These are phyloP conservation scores for Schizothecium vesticola DNA, from an alignment of 495 filamentous ascomycete species.

Conservation along the genomic window DNA sequence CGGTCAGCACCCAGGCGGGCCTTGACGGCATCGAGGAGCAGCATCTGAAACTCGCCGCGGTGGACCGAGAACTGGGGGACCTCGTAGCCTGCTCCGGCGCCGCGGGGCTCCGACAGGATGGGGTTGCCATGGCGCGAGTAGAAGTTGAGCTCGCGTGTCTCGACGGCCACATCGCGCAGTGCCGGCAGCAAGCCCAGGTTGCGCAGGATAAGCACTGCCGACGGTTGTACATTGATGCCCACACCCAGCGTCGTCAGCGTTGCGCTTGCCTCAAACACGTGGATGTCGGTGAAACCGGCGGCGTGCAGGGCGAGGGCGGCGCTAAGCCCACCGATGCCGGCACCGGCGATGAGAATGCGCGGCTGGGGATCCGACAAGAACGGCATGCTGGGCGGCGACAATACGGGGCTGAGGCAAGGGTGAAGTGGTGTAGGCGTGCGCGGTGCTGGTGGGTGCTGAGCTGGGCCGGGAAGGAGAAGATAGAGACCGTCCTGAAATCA, in stretches of 20 bases:
- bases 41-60: constrained; percentile 16
- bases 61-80: constrained; percentile 17
- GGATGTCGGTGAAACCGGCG: constrained; percentile 15
- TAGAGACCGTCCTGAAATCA: not conserved
- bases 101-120: constrained; percentile 17
- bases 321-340: constrained; percentile 16
- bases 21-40: constrained; percentile 10
- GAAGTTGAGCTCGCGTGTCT: constrained; percentile 15
- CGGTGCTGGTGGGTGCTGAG: not conserved
- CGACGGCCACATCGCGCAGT: constrained; percentile 6
- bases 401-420: not conserved
- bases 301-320: constrained; percentile 15
- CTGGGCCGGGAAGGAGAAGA: not conserved
- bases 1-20: constrained; percentile 4
- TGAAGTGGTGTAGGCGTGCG: not conserved
- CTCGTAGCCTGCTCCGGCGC: constrained; percentile 7
- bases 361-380: constrained; percentile 14
- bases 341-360: constrained; percentile 15
- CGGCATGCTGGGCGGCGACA: constrained; percentile 9
- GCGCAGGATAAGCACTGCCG: constrained; percentile 16
- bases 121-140: constrained; percentile 14
- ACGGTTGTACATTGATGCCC: constrained; percentile 15
- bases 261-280: constrained; percentile 15
- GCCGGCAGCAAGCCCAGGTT: constrained; percentile 13
- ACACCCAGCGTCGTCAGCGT: constrained; percentile 13